Base-by-base conservation (phyloP, 345 rosid species). In the Trapa incisa region DNA sequence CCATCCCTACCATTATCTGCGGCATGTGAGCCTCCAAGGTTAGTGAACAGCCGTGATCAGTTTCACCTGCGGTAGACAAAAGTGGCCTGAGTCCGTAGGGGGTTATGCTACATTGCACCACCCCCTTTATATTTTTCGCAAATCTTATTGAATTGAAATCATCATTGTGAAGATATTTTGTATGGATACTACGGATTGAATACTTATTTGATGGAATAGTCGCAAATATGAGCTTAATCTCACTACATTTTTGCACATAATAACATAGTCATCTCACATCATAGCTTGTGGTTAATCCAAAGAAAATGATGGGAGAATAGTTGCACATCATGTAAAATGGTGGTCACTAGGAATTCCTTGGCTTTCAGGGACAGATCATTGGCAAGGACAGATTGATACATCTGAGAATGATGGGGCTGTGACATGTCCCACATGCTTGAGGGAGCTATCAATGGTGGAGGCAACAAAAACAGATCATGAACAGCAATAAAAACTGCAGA, bases 281-380 rank as follows among this genome's bases (percentile, higher is more conserved):
- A 22, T 22, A 22, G 0, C 29, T 22, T 22, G 29, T 22, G 29
- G 29, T 22, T 22, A 22, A 22, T 22, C 29, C 29, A 22, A 22
- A 22, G 29, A 22, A 22, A 22, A 22, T 22, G 29, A 22, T 22
- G 29, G 29, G 29, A 22, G 29, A 22, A 22, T 22, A 22, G 29
- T 22, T 22, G 29, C 29, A 22, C 29, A 22, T 22, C 29, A 22
- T 22, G 29, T 22, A 22, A 22, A 22, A 22, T 22, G 29, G 29
- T 22, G 29, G 29, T 22, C 29, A 22, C 29, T 22, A 22, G 29
- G 29, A 22, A 45, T 11, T 45, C 11, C 12, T 45, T 45, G 48
- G 48, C 48, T 45, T 45, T 45, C 65, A 69, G 66, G 91, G 22
- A 64, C 48, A 45, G 0, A 45, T 45, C 48, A 11, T 45, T 45